Evolutionary conservation across 257 asterid species (phyloP).

Genomic region (Solanum pinnatisectum): DNA sequence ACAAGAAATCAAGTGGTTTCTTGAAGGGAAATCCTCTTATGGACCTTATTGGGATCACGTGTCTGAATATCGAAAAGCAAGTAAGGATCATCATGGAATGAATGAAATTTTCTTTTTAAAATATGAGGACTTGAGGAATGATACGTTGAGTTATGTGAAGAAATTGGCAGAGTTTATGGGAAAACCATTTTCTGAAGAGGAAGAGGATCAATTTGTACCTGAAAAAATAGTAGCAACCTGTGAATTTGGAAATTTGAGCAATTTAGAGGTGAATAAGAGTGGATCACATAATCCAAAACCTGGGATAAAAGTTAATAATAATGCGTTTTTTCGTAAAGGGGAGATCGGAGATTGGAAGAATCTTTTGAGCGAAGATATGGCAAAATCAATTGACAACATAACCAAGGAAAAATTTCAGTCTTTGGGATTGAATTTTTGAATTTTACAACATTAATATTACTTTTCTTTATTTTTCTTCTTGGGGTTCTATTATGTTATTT

Average conservation of each 20-base stretch:
- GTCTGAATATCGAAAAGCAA: not conserved
- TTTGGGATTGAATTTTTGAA: not conserved
- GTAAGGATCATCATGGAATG: not conserved
- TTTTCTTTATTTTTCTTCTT: not conserved
- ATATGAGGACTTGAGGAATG: not conserved
- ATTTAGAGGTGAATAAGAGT: not conserved
- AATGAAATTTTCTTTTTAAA: not conserved
- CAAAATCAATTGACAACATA: not conserved
- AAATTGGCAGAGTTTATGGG: not conserved
- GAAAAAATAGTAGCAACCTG: not conserved
- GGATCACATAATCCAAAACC: not conserved
- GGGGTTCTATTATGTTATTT: not conserved
- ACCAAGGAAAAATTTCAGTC: not conserved
- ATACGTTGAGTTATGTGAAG: not conserved
- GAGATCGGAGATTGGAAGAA: not conserved
- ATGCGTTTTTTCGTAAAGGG: not conserved
- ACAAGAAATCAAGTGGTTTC: not conserved
- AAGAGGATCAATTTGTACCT: not conserved
- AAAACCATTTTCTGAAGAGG: not conserved
- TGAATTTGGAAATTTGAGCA: not conserved
- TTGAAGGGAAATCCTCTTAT: not conserved
- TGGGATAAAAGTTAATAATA: not conserved
- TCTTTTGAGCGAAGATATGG: not conserved
- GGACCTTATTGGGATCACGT: not conserved
- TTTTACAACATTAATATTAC: no score